A percentile compares a stretch with the other conserved stretches of the same genome.
These are phyloP conservation scores for Ophiosphaerella korrae DNA, from an alignment of 2,329 filamentous ascomycete species.

Conservation along the genomic window DNA sequence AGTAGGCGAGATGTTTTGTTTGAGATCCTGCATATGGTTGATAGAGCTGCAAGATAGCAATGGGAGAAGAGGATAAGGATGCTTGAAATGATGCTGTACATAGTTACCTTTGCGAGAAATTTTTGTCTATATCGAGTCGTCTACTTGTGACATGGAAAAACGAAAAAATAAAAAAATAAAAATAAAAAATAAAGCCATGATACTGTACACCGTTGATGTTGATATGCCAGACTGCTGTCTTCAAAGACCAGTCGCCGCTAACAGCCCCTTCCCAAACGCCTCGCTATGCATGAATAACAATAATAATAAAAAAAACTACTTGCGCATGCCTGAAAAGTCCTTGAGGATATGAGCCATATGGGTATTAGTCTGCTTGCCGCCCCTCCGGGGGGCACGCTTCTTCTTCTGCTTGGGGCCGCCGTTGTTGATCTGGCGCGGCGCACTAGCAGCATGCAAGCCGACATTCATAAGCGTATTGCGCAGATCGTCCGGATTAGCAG, in stretches of 20 bases:
- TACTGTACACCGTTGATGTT: slow-evolving; percentile 1
- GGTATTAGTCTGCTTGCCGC: slow-evolving; percentile 82
- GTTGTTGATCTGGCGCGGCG: slow-evolving; percentile 49
- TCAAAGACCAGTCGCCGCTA: not conserved
- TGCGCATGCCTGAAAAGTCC: slow-evolving; percentile 64
- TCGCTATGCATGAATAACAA: slow-evolving; percentile 32
- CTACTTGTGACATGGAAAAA: not conserved
- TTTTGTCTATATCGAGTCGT: not conserved
- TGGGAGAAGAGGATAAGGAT: not conserved
- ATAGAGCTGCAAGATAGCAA: too few species aligned
- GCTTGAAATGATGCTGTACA: not conserved
- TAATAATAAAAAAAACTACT: slow-evolving; percentile 25
- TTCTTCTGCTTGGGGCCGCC: slow-evolving; percentile 75
- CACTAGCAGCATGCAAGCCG: slow-evolving; percentile 58
- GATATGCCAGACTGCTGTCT: not conserved
- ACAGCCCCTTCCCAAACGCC: slow-evolving; percentile 28
- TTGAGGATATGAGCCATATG: slow-evolving; percentile 85
- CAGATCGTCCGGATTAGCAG: slow-evolving; percentile 71
- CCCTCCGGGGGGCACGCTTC: slow-evolving; percentile 74
- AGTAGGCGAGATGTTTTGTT: slow-evolving; percentile 2
- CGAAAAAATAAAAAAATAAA: not conserved
- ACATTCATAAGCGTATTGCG: slow-evolving; percentile 76
- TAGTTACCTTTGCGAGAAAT: too few species aligned
- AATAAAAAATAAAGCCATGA: not conserved
- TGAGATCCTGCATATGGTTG: too few species aligned